Evolutionary conservation across 1,139 yeast genomes (phyloP), one percentile per base, ranked within the genome.

Genomic region (Saccharomycopsis hybrid): DNA sequence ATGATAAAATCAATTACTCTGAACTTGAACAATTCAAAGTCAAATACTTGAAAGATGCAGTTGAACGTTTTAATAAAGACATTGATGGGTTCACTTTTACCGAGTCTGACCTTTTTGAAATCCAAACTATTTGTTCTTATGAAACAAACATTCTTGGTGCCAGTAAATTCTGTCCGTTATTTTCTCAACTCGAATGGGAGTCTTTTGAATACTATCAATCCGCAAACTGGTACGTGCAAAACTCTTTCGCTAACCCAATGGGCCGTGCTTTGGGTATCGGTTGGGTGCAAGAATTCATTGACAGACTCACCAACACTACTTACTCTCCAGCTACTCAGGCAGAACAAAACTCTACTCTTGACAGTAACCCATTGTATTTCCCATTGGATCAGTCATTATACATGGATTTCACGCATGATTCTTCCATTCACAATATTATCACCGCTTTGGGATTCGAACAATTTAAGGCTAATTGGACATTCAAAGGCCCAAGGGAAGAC

Each of bases 41-140:
- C 2, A 59, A 54, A 8, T 67, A 63, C 53, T 54, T 60, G 29
- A 54, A 61, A 3, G 55, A 47, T 27, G 66, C 67, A 30, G 58
- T 57, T 9, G 53, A 59, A 7, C 57, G 72, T 51, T 59, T 66
- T 44, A 57, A 57, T 27, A 54, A 50, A 7, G 61, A 58, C 13
- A 62, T 69, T 52, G 60, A 62, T 1, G 70, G 67, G 4, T 55
- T 58, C 56, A 47, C 54, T 53, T 55, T 65, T 47, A 58, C 62
- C 8, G 44, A 56, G 27, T 37, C 47, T 39, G 65, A 64, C 40
- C 57, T 64, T 32, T 48, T 50, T 30, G 58, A 55, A 38, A 52
- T 65, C 48, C 65, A 64, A 54, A 55, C 54, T 28, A 56, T 64
- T 54, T 65, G 69, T 56, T 68, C 67, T 25, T 65, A 60, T 53